phyloP scores from a whole-genome alignment of 2,329 filamentous ascomycete species.

The Rutstroemia sp. region DNA sequence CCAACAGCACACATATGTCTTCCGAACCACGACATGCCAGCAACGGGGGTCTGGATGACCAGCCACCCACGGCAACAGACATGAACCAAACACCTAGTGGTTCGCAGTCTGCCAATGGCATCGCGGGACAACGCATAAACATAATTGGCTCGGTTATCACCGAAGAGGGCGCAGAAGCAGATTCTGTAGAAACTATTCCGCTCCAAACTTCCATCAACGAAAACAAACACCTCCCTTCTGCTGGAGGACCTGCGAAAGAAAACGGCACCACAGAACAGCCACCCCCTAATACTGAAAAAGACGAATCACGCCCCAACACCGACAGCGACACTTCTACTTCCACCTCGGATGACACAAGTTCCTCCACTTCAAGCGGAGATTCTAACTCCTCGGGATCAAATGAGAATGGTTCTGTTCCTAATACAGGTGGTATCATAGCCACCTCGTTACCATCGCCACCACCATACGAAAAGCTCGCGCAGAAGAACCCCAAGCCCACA shows the following conservation, averaged over 20 bases:
- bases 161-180: too few relatives aligned
- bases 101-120: too few relatives aligned
- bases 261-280: background rate
- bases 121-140: too few relatives aligned
- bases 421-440: background rate
- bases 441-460: background rate
- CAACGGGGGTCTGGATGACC: background rate
- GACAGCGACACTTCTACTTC: background rate
- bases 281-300: too few relatives aligned
- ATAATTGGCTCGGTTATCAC: too few relatives aligned
- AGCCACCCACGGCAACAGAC: too few relatives aligned
- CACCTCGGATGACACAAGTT: background rate
- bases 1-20: background rate
- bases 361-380: background rate
- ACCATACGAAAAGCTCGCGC: constrained; percentile 19
- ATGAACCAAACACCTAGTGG: too few relatives aligned
- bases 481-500: constrained; percentile 17
- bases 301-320: background rate
- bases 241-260: background rate
- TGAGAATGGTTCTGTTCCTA: too few relatives aligned
- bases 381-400: too few relatives aligned
- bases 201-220: too few relatives aligned
- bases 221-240: background rate
- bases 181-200: too few relatives aligned
- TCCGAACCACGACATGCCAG: background rate